phyloP scores from a whole-genome alignment of 2,329 filamentous ascomycete genomes.

The Nemania diffusa region DNA sequence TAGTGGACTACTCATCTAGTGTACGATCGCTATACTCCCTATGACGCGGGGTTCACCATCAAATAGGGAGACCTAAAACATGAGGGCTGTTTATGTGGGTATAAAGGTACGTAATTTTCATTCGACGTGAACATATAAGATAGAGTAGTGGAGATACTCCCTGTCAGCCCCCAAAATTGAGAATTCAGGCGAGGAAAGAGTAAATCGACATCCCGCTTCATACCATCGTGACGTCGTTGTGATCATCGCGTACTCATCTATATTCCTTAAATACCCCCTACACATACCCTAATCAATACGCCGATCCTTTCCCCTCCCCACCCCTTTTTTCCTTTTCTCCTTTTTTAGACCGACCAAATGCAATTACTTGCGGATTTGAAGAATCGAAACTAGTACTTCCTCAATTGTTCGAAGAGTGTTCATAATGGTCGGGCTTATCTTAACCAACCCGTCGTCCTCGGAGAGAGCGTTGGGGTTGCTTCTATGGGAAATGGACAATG shows the following conservation, averaged over 20 bases:
- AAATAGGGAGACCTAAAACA: background rate
- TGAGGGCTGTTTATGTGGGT: background rate
- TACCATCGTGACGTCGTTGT: conserved; percentile 2
- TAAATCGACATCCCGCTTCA: background rate
- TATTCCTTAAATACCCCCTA: background rate
- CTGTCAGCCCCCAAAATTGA: background rate
- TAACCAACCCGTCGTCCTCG: background rate
- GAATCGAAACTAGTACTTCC: conserved; percentile 26
- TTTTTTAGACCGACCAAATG: background rate
- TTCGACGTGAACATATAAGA: background rate
- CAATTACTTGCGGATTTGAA: conserved; percentile 8
- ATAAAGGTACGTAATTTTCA: background rate
- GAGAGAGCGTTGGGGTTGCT: conserved; percentile 32
- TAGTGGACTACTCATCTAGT: background rate
- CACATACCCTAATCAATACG: background rate
- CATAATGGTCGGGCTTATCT: conserved; percentile 12
- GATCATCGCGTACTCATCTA: background rate
- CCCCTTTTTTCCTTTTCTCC: background rate
- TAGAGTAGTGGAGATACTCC: background rate
- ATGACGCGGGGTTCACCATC: background rate
- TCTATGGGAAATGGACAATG: conserved; percentile 9
- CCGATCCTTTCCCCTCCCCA: background rate
- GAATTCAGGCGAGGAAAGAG: background rate
- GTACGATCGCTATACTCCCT: background rate
- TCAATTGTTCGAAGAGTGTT: conserved; percentile 25